phyloP scores from a whole-genome alignment of 148 eudicot species.

The Fagopyrum esculentum region DNA sequence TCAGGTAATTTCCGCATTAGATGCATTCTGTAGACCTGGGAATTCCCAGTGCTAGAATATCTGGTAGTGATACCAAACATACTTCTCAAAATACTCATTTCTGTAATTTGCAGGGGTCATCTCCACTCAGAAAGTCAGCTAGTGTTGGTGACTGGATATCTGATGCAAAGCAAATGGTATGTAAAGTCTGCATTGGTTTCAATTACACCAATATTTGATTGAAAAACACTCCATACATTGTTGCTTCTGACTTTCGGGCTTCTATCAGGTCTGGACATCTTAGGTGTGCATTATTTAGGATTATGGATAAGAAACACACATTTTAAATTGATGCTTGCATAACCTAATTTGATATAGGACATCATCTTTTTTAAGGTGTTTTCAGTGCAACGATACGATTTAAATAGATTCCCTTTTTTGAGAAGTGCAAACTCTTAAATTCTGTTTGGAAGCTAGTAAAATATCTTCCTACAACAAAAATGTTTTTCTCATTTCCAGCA shows the following conservation, averaged over 20 bases:
- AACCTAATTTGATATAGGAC: background rate
- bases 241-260: background rate
- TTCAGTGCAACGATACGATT: background rate
- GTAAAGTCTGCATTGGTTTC: slow-evolving; percentile 15
- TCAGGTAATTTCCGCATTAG: slow-evolving; percentile 30
- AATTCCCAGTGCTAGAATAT: background rate
- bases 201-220: background rate
- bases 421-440: background rate
- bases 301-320: background rate
- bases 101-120: slow-evolving; percentile 50
- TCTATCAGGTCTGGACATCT: background rate
- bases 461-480: background rate
- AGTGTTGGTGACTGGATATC: slow-evolving; percentile 88
- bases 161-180: slow-evolving; percentile 70
- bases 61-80: background rate
- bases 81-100: slow-evolving; percentile 23
- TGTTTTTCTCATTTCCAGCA: background rate
- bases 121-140: slow-evolving; percentile 70
- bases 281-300: background rate
- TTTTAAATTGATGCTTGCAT: background rate
- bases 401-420: background rate
- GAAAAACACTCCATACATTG: background rate
- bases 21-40: background rate
- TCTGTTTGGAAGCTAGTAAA: background rate
- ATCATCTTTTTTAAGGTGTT: background rate